Evolutionary conservation across 2,329 filamentous ascomycete species (phyloP).

Genomic region (Nothophoma quercina): DNA sequence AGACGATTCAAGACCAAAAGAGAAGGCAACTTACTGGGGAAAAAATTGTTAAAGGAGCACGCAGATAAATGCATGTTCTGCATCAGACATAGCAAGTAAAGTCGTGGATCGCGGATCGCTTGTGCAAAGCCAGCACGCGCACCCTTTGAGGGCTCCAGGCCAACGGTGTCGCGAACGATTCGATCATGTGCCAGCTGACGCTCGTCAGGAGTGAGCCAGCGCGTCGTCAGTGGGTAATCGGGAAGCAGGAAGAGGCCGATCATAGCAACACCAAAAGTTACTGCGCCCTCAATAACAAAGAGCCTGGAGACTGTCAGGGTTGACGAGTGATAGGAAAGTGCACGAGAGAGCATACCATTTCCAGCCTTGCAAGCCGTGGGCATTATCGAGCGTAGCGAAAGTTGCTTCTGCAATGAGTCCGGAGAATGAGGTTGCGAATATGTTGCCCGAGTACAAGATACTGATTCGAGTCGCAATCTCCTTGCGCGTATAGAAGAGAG

Average conservation of each 20-base stretch:
- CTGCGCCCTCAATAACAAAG: constrained; percentile 35
- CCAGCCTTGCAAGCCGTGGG: constrained; percentile 25
- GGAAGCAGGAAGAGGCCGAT: constrained; percentile 52
- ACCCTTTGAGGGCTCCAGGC: constrained; percentile 52
- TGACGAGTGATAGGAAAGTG: too few relatives aligned
- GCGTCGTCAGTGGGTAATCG: constrained; percentile 46
- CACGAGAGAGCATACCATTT: constrained; percentile 7
- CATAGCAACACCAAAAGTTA: constrained; percentile 39
- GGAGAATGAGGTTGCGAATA: constrained; percentile 22
- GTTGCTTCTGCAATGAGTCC: constrained; percentile 26
- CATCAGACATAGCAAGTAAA: constrained; percentile 63
- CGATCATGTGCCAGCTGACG: constrained; percentile 45
- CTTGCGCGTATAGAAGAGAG: constrained; percentile 69
- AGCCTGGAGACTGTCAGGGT: constrained; percentile 3
- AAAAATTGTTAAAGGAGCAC: constrained; percentile 53
- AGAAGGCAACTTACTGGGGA: too few relatives aligned
- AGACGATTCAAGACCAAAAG: too few relatives aligned
- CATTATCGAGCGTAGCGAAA: constrained; percentile 25
- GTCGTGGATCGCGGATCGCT: constrained; percentile 58
- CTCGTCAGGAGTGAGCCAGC: constrained; percentile 56
- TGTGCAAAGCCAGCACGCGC: constrained; percentile 60
- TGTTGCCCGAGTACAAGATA: constrained; percentile 19
- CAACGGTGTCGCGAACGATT: constrained; percentile 57
- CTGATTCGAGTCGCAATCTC: constrained; percentile 38
- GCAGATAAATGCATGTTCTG: constrained; percentile 61